Base-by-base conservation (phyloP, 2,329 filamentous ascomycete species). In the Talaromyces verruculosus region DNA sequence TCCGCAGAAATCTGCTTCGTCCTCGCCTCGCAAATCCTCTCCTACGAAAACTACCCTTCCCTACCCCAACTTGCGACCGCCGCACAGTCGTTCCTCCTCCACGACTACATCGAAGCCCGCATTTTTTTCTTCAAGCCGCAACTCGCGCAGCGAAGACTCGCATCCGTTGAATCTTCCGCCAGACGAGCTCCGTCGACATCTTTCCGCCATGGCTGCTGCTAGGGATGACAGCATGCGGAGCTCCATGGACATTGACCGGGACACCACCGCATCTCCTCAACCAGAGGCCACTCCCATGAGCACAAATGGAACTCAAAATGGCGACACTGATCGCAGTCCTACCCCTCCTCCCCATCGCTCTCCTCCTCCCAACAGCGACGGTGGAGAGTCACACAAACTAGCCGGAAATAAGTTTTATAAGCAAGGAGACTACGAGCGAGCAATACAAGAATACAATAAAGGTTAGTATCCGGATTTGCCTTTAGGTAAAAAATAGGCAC, bases 321-420 rank as follows among this genome's bases (percentile, higher is more conserved):
- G 71, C 49, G 72, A 79, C 17, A 68, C 71, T 59, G 76, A 79
- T 64, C 74, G 77, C 60, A 82, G 78, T 67, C 81, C 79, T 3
- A 79, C 80, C 63, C 82, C 81, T 62, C 82, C 80, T 61, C 81
- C 80, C 19, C 80, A 83, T 69, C 72, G 82, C 19, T 80, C 67
- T 33, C 65, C 49, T 53, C 59, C 67, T 17, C 67, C 81, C 69
- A 78, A 72, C 49, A 91, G 94, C 63, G 92, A 97, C 75, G 92
- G 94, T 75, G 92, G 94, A 30, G 95, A 99, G 81, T 85, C 88
- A 13, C 97, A 90, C 86, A 99, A 99, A 84, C 87, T 91, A 72
- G 88, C 91, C 1, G 95, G 95, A 67, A 99, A 99, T 82, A 95
- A 95, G 75, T 94, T 92, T 75, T 99, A 97, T 86, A 98, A 97